Evolutionary conservation across 2,329 filamentous ascomycete genomes (phyloP).

Genomic region (Fusarium anthophilum): DNA sequence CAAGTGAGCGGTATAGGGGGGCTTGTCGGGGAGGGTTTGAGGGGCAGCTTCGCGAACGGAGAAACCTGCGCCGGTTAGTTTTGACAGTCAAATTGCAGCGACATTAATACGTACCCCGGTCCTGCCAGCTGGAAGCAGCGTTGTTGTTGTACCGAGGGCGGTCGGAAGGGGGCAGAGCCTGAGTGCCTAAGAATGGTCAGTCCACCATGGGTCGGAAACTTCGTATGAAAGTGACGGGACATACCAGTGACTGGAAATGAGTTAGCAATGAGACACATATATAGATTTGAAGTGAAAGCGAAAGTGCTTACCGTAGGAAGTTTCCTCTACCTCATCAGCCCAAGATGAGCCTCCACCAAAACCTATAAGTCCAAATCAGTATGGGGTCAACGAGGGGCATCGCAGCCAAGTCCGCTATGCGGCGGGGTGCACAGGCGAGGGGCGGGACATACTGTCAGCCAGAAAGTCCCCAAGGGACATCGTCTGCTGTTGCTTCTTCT

Average conservation of each 20-base stretch:
- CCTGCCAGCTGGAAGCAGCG: conserved; percentile 53
- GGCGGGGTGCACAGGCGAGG: conserved; percentile 43
- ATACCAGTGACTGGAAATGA: conserved; percentile 49
- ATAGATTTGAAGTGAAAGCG: conserved; percentile 32
- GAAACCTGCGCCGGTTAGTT: conserved; percentile 58
- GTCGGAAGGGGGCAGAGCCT: conserved; percentile 63
- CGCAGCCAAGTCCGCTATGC: conserved; percentile 30
- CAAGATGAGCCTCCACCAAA: conserved; percentile 84
- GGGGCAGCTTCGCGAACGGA: conserved; percentile 78
- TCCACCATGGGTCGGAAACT: conserved; percentile 24
- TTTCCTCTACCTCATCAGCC: conserved; percentile 98
- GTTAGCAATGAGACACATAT: conserved; percentile 44
- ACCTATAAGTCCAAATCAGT: conserved; percentile 48
- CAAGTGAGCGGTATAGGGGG: conserved; percentile 94
- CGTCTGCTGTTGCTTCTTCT: conserved; percentile 94
- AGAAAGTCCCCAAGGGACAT: conserved; percentile 98
- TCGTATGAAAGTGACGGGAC: conserved; percentile 26
- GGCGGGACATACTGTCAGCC: conserved; percentile 77
- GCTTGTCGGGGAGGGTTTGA: conserved; percentile 79
- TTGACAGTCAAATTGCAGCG: neutral
- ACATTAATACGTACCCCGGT: conserved; percentile 52
- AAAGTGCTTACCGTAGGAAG: conserved; percentile 69
- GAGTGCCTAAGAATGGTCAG: conserved; percentile 58
- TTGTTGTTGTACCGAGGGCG: conserved; percentile 49
- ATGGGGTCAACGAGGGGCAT: conserved; percentile 34